A percentile compares a stretch with the other conserved stretches of the same genome.
Evolutionary conservation across 1,139 yeast genomes (phyloP).

Genomic region (Fermentozyma sake): DNA sequence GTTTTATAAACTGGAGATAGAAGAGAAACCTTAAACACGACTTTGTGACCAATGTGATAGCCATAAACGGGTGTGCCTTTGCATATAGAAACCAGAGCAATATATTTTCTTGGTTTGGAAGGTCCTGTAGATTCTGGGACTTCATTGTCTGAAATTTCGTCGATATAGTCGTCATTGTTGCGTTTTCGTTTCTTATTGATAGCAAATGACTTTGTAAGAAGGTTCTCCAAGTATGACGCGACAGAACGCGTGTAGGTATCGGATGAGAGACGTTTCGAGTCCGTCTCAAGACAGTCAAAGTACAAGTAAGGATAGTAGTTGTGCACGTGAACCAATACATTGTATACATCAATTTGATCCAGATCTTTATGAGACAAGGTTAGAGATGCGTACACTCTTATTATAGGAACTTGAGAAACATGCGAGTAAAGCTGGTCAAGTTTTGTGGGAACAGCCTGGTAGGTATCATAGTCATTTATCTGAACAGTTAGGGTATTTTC

Average conservation of each 20-base stretch:
- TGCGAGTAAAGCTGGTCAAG: slow-evolving; percentile 28
- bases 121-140: slow-evolving; percentile 3
- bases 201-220: slow-evolving; percentile 8
- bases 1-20: slow-evolving; percentile 59
- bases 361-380: no score
- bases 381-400: slow-evolving; percentile 55
- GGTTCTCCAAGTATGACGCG: no score
- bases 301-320: slow-evolving; percentile 81
- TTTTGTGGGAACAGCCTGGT: slow-evolving; percentile 40
- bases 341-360: no score
- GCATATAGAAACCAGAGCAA: slow-evolving; percentile 63
- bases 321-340: slow-evolving; percentile 63
- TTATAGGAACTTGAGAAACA: slow-evolving; percentile 60
- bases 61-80: slow-evolving; percentile 85
- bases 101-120: slow-evolving; percentile 30
- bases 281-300: slow-evolving; percentile 38
- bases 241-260: slow-evolving; percentile 4
- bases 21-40: slow-evolving; percentile 65
- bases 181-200: slow-evolving; percentile 6
- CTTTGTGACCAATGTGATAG: slow-evolving; percentile 57
- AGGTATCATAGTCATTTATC: slow-evolving; percentile 59
- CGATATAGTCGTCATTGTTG: slow-evolving; percentile 8
- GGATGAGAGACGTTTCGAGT: slow-evolving; percentile 1
- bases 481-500: slow-evolving; percentile 31
- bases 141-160: slow-evolving; percentile 8